phyloP scores from a whole-genome alignment of 768 basidiomycete species.

The Lactarius sp. region DNA sequence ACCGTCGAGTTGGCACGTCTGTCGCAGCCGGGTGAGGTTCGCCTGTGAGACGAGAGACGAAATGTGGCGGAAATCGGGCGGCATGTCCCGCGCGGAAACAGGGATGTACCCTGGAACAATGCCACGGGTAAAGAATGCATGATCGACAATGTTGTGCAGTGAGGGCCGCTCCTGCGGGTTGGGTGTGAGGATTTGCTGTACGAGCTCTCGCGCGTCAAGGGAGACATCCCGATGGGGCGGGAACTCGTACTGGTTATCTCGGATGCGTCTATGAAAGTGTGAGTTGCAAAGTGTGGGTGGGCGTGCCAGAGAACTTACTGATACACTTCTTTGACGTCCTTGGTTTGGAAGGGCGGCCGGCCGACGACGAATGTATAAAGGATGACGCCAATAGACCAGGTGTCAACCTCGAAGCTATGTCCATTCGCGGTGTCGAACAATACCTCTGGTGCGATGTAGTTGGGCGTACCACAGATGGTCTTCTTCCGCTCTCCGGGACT shows the following conservation, averaged over 20 bases:
- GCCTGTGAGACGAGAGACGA: constrained; percentile 51
- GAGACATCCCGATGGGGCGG: constrained; percentile 73
- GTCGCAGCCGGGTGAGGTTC: constrained; percentile 68
- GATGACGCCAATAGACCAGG: constrained; percentile 97
- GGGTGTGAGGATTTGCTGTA: constrained; percentile 80
- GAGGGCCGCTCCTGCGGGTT: constrained; percentile 80
- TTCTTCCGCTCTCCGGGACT: constrained; percentile 96
- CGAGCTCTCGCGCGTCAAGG: constrained; percentile 64
- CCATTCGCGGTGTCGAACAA: constrained; percentile 93
- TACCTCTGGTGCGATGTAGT: constrained; percentile 98
- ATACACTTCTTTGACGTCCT: constrained; percentile 96
- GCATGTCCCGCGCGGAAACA: constrained; percentile 63
- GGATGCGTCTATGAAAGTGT: constrained; percentile 63
- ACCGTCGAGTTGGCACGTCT: constrained; percentile 57
- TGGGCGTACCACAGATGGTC: constrained; percentile 98
- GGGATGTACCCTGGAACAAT: constrained; percentile 80
- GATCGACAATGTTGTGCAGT: constrained; percentile 77
- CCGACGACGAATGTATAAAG: constrained; percentile 92
- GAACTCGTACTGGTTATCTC: constrained; percentile 90
- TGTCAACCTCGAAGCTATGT: constrained; percentile 97
- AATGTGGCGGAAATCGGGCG: constrained; percentile 73
- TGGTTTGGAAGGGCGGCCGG: constrained; percentile 97
- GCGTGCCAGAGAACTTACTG: constrained; percentile 47
- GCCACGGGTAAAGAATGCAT: constrained; percentile 79
- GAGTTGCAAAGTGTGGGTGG: background rate